These are phyloP conservation scores for Grosmannia serpens DNA, from an alignment of 2,329 filamentous ascomycete species.

Conservation along the genomic window DNA sequence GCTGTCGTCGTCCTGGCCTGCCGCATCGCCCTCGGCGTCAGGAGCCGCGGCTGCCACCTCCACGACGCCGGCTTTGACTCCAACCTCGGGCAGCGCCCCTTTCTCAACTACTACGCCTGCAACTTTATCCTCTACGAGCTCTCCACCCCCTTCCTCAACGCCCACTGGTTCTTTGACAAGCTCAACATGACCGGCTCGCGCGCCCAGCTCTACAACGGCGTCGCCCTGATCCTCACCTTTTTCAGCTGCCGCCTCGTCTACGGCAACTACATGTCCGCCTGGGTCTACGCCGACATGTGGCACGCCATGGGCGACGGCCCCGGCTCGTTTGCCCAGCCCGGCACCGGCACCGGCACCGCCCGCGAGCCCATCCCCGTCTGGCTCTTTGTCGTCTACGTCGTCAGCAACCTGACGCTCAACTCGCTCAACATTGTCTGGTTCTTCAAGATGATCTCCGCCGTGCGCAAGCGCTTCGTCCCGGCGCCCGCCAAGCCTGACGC, in stretches of 20 bases:
- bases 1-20: conserved; percentile 63
- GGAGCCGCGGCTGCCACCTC: no score
- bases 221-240: conserved; percentile 60
- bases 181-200: conserved; percentile 64
- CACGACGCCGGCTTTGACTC: no score
- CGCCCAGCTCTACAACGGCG: conserved; percentile 66
- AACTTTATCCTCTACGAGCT: conserved; percentile 83
- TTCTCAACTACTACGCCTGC: conserved; percentile 71
- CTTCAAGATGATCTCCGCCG: conserved; percentile 71
- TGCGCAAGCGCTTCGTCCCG: conserved; percentile 62
- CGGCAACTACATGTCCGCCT: conserved; percentile 60
- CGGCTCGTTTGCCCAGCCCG: conserved; percentile 17
- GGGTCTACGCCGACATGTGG: conserved; percentile 62
- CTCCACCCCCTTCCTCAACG: conserved; percentile 73
- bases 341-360: conserved; percentile 17
- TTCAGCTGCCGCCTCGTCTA: conserved; percentile 68
- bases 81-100: conserved; percentile 52
- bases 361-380: conserved; percentile 50
- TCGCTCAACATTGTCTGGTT: conserved; percentile 78
- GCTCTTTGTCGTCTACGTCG: conserved; percentile 57
- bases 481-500: conserved; percentile 13
- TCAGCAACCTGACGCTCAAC: conserved; percentile 61
- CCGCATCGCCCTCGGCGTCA: conserved; percentile 69
- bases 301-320: conserved; percentile 36
- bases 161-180: conserved; percentile 91